Percentiles rank a stretch among this genome's conserved stretches.
Evolutionary conservation across 2,329 filamentous ascomycete species (phyloP).

Genomic region (Fonsecaea pugnacius): DNA sequence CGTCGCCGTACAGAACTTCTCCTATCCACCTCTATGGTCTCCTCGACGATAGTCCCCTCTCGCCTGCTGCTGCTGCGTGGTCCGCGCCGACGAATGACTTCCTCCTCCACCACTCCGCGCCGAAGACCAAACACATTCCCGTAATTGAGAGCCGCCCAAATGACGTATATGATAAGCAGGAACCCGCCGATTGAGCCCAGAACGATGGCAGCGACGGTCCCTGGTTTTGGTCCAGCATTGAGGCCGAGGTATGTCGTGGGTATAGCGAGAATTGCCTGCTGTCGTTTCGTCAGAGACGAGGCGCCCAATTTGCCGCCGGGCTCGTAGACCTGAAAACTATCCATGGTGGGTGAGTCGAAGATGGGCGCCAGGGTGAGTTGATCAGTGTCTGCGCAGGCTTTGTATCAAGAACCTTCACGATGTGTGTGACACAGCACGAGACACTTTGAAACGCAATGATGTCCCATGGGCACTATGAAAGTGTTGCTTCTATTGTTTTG

Average conservation of each 20-base stretch:
- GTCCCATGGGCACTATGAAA: not conserved
- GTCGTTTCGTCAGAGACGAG: slow-evolving; percentile 27
- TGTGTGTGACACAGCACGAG: not conserved
- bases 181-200: slow-evolving; percentile 56
- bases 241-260: slow-evolving; percentile 64
- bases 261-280: slow-evolving; percentile 52
- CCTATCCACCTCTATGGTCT: slow-evolving; percentile 1
- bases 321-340: slow-evolving; percentile 18
- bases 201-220: slow-evolving; percentile 51
- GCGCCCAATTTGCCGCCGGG: not conserved
- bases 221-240: slow-evolving; percentile 55
- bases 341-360: slow-evolving; percentile 3
- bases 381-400: not conserved
- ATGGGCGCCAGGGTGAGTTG: not conserved
- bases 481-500: not conserved
- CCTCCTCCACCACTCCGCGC: slow-evolving; percentile 2
- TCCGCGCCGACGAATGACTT: slow-evolving; percentile 7
- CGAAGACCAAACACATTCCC: slow-evolving; percentile 4
- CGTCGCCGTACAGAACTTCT: slow-evolving; percentile 1
- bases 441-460: not conserved
- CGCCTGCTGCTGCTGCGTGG: slow-evolving; percentile 3
- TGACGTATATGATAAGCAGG: slow-evolving; percentile 57
- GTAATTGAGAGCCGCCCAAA: slow-evolving; percentile 36
- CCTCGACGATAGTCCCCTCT: slow-evolving; percentile 1
- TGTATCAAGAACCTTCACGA: not conserved